Evolutionary conservation across 495 filamentous ascomycete genomes (phyloP).

Genomic region (Neurospora sp.): DNA sequence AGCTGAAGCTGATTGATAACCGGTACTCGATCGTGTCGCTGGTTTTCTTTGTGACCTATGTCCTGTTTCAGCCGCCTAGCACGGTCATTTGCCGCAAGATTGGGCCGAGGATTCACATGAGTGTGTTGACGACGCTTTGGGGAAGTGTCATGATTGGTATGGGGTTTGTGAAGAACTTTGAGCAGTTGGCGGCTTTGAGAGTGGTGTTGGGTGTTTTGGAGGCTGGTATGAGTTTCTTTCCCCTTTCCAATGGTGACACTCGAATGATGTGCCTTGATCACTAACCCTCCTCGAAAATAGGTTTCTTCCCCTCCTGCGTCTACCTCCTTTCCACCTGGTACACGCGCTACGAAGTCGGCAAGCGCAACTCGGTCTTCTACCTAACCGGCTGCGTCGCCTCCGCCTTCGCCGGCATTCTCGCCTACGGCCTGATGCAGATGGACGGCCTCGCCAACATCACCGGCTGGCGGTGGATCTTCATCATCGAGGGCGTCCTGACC

Average conservation of each 20-base stretch:
- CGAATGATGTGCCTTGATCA: background rate
- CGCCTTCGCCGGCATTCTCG: conserved; percentile 52
- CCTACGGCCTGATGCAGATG: conserved; percentile 53
- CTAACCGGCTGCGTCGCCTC: conserved; percentile 52
- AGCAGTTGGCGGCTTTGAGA: conserved; percentile 41
- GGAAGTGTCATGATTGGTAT: conserved; percentile 47
- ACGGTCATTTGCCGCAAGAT: conserved; percentile 49
- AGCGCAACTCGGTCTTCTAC: conserved; percentile 55
- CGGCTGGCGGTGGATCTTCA: conserved; percentile 59
- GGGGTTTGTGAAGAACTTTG: conserved; percentile 47
- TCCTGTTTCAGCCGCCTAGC: conserved; percentile 51
- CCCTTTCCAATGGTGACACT: background rate
- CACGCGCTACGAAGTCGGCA: conserved; percentile 52
- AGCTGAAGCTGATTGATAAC: conserved; percentile 35
- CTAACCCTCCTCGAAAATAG: background rate
- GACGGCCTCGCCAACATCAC: conserved; percentile 33
- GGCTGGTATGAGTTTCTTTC: conserved; percentile 41
- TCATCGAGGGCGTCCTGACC: conserved; percentile 47
- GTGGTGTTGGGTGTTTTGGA: conserved; percentile 54
- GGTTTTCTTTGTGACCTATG: conserved; percentile 59
- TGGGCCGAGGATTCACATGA: conserved; percentile 47
- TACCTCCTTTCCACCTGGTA: conserved; percentile 59
- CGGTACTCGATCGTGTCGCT: conserved; percentile 47
- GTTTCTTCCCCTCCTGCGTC: conserved; percentile 52
- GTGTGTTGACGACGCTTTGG: conserved; percentile 43